Base-by-base conservation (phyloP, 306 rosid genomes). In the Cucurbita maxima region DNA sequence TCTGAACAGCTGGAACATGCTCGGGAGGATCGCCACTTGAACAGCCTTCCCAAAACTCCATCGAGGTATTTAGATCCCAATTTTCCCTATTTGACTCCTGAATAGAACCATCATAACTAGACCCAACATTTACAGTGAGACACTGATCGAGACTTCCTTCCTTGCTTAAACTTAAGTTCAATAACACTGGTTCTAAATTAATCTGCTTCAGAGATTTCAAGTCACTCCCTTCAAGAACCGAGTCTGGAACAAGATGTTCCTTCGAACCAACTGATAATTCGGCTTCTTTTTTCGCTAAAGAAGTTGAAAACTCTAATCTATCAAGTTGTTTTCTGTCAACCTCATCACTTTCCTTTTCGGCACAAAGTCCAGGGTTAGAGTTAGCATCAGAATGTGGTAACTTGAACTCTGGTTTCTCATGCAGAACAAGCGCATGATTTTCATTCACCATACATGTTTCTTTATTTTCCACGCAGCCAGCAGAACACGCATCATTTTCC, bases 41-140 rank as follows among this genome's bases (percentile, higher is more conserved):
- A 79, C 82, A 25, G 84, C 86, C 92, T 55, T 81, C 94, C 98
- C 98, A 94, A 16, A 93, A 90, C 78, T 94, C 98, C 96, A 94
- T 89, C 3, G 92, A 87, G 72, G 95, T 91, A 84, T 93, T 93
- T 72, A 93, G 84, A 88, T 93, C 98, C 98, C 98, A 94, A 77
- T 90, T 90, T 76, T 84, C 98, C 84, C 98, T 82, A 78, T 76
- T 84, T 63, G 88, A 82, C 58, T 79, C 79, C 54, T 53, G 76
- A 58, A 10, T 81, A 53, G 83, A 50, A 25, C 78, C 70, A 62
- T 19, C 76, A 37, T 53, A 38, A 54, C 68, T 76, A 63, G 40
- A 51, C 70, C 81, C 85, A 54, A 73, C 58, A 51, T 72, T 84
- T 34, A 76, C 72, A 48, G 55, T 80, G 59, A 68, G 77, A 74